Percentiles rank a stretch among this genome's conserved stretches.
phyloP scores from a whole-genome alignment of 169 alveolate species.

The Cryptosporidium sp. region DNA sequence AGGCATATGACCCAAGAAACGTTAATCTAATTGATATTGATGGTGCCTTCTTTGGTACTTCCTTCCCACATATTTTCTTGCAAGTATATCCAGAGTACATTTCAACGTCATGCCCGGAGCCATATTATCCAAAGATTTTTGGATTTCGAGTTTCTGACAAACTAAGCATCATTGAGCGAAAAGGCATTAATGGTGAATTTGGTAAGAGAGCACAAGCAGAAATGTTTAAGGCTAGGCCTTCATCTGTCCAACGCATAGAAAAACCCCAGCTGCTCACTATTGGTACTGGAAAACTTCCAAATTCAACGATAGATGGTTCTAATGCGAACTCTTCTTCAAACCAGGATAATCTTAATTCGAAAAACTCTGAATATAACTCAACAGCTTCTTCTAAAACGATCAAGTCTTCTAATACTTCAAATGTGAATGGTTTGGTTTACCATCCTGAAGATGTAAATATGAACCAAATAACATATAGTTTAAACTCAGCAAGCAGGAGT shows the following conservation, averaged over 20 bases:
- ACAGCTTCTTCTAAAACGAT: slow-evolving; percentile 57
- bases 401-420: slow-evolving; percentile 12
- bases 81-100: slow-evolving; percentile 90
- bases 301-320: neutral
- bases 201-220: slow-evolving; percentile 47
- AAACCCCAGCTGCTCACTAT: slow-evolving; percentile 9
- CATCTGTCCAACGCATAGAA: slow-evolving; percentile 20
- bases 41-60: slow-evolving; percentile 96
- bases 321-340: neutral
- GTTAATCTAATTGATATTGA: slow-evolving; percentile 88
- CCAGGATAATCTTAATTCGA: slow-evolving; percentile 26
- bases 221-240: slow-evolving; percentile 47
- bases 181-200: slow-evolving; percentile 68
- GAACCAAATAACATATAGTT: slow-evolving; percentile 12
- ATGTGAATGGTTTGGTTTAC: neutral
- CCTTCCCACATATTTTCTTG: slow-evolving; percentile 93
- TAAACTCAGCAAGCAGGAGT: slow-evolving; percentile 8
- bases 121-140: slow-evolving; percentile 84
- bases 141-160: slow-evolving; percentile 85
- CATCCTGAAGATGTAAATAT: slow-evolving; percentile 27
- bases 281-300: neutral
- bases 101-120: slow-evolving; percentile 85
- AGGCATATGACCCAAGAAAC: slow-evolving; percentile 87
- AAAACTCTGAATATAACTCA: slow-evolving; percentile 24
- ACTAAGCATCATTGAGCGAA: slow-evolving; percentile 55